phyloP scores from a whole-genome alignment of 345 rosid genomes.

The Salix caprea region DNA sequence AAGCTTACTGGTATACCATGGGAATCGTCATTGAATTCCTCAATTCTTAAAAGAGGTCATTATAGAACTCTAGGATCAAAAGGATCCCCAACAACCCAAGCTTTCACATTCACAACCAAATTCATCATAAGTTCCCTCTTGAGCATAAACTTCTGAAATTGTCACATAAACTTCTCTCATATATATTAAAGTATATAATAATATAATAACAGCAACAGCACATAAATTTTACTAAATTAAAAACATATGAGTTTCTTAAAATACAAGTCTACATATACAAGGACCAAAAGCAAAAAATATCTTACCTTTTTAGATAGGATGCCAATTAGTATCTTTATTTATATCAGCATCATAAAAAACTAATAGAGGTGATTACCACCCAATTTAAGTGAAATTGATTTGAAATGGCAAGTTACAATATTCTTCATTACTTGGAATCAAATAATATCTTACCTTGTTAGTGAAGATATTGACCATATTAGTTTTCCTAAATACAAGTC shows the following conservation, averaged over 20 bases:
- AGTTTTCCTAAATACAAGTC: too few species aligned
- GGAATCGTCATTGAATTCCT: background rate
- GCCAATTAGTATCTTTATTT: slow-evolving; percentile 49
- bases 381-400: slow-evolving; percentile 61
- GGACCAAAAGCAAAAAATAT: too few species aligned
- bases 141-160: slow-evolving; percentile 68
- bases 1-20: background rate
- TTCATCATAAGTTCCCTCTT: slow-evolving; percentile 67
- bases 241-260: too few species aligned
- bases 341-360: slow-evolving; percentile 71
- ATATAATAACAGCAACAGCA: too few species aligned
- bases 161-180: slow-evolving; percentile 78
- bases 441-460: slow-evolving; percentile 46
- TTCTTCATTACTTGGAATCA: slow-evolving; percentile 62
- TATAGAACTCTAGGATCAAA: slow-evolving; percentile 45
- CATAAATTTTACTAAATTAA: too few species aligned
- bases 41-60: slow-evolving; percentile 64
- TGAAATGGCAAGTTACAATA: slow-evolving; percentile 68
- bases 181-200: background rate
- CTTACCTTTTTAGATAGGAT: slow-evolving; percentile 53
- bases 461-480: slow-evolving; percentile 4
- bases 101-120: slow-evolving; percentile 54
- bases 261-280: too few species aligned
- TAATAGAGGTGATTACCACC: slow-evolving; percentile 83
- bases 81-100: slow-evolving; percentile 62